Percentiles rank a stretch among this genome's conserved stretches.
phyloP scores from a whole-genome alignment of 2,329 filamentous ascomycete species.

The Pestalotiopsis sp. region DNA sequence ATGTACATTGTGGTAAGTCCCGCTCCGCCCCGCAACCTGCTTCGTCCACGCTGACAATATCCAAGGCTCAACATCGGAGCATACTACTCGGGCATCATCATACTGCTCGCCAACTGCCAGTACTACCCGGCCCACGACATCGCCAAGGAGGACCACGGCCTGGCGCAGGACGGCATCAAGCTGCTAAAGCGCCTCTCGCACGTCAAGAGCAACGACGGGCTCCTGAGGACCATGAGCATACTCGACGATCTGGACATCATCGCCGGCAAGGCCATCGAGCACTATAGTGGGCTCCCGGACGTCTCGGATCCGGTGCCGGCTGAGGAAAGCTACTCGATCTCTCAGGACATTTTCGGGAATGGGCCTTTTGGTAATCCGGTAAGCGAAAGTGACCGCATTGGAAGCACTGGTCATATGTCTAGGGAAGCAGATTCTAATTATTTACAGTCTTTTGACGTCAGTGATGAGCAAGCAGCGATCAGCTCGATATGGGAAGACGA shows the following conservation, averaged over 20 bases:
- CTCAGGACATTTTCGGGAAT: background rate
- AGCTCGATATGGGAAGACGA: background rate
- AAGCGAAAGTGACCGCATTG: background rate
- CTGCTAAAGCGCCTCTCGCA: background rate
- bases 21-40: background rate
- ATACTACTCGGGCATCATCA: constrained; percentile 28
- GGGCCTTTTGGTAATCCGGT: background rate
- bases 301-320: background rate
- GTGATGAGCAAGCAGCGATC: background rate
- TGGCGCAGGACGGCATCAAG: constrained; percentile 20
- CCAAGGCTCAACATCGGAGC: constrained; percentile 25
- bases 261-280: background rate
- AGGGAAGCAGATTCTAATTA: background rate
- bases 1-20: constrained; percentile 24
- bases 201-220: background rate
- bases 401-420: background rate
- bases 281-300: background rate
- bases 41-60: background rate
- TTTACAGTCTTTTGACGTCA: background rate
- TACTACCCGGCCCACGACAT: constrained; percentile 23
- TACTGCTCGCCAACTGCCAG: constrained; percentile 26
- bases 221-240: background rate
- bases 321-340: background rate
- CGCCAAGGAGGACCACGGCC: constrained; percentile 21
- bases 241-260: background rate